Conservation (phyloP, 2,329 filamentous ascomycete genomes). For the Magnaporthiopsis poae region DNA sequence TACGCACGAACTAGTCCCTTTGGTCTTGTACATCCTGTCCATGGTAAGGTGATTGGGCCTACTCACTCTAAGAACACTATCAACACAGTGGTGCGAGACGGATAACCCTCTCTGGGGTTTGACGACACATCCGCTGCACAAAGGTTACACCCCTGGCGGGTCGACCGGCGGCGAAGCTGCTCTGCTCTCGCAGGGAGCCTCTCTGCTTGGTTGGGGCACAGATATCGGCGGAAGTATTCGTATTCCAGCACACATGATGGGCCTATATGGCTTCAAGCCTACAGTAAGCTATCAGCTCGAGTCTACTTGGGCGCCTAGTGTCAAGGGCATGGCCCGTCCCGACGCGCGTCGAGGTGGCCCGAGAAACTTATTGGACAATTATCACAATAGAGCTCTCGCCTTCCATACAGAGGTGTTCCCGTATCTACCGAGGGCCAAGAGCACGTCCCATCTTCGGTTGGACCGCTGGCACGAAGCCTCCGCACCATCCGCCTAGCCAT, state of each 20-base stretch:
- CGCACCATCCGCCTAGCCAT: slow-evolving; percentile 39
- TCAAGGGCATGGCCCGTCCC: neutral
- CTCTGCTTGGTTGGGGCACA: slow-evolving; percentile 25
- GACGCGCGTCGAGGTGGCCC: too few relatives aligned
- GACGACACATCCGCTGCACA: slow-evolving; percentile 26
- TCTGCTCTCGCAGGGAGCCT: slow-evolving; percentile 24
- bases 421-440: slow-evolving; percentile 56
- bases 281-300: slow-evolving; percentile 26
- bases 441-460: slow-evolving; percentile 53
- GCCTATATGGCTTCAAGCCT: slow-evolving; percentile 39
- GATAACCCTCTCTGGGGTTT: slow-evolving; percentile 26
- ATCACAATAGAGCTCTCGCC: slow-evolving; percentile 37
- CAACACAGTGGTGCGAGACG: slow-evolving; percentile 17
- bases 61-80: neutral
- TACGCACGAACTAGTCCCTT: neutral
- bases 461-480: slow-evolving; percentile 46
- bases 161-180: slow-evolving; percentile 29
- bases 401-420: slow-evolving; percentile 48
- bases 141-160: slow-evolving; percentile 23
- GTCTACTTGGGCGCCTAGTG: slow-evolving; percentile 18
- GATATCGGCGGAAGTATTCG: slow-evolving; percentile 21
- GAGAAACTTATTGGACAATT: neutral
- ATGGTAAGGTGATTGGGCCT: neutral
- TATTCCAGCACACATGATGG: slow-evolving; percentile 26
- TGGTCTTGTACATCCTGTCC: neutral